These are phyloP conservation scores for Phytophthora chlamydospora DNA, from an alignment of 352 stramenopile genomes.

Conservation along the genomic window DNA sequence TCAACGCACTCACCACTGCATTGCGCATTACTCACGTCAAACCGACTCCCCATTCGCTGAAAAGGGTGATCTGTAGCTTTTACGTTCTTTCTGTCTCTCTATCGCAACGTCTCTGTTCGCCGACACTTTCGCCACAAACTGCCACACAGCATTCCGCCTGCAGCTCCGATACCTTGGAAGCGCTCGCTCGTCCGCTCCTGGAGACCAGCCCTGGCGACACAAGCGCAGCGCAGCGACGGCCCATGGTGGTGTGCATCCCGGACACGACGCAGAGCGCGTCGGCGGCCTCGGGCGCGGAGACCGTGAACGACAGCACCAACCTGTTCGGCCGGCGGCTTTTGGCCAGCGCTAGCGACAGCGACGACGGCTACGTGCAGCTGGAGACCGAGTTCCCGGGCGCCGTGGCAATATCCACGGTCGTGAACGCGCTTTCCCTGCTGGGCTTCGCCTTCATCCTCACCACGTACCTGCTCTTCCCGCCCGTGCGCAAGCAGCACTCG, in stretches of 20 bases:
- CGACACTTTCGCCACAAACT: no score
- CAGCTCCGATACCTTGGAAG: constrained; percentile 7
- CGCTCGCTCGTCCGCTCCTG: neutral
- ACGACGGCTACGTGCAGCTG: constrained; percentile 32
- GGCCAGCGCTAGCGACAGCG: constrained; percentile 5
- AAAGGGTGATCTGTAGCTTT: no score
- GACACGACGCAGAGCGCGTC: constrained; percentile 21
- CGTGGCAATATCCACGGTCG: constrained; percentile 56
- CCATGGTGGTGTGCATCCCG: constrained; percentile 38
- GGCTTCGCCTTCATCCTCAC: constrained; percentile 81
- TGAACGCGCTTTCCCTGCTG: constrained; percentile 72
- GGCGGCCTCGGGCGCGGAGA: constrained; percentile 19
- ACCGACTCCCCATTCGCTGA: no score
- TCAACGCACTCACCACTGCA: constrained; percentile 14
- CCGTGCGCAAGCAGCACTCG: constrained; percentile 82
- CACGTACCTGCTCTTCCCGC: constrained; percentile 83
- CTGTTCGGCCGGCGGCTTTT: constrained; percentile 42
- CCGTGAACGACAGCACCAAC: constrained; percentile 35
- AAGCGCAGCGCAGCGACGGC: constrained; percentile 5
- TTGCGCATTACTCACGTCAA: neutral
- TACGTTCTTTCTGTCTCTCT: no score
- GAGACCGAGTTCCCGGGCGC: constrained; percentile 66
- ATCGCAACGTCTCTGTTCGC: no score
- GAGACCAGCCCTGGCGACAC: constrained; percentile 13
- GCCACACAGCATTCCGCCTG: neutral